These are phyloP conservation scores for Sphagnum magellanicum DNA, from an alignment of 228 moss, liverwort and hornwort species.

Conservation along the genomic window DNA sequence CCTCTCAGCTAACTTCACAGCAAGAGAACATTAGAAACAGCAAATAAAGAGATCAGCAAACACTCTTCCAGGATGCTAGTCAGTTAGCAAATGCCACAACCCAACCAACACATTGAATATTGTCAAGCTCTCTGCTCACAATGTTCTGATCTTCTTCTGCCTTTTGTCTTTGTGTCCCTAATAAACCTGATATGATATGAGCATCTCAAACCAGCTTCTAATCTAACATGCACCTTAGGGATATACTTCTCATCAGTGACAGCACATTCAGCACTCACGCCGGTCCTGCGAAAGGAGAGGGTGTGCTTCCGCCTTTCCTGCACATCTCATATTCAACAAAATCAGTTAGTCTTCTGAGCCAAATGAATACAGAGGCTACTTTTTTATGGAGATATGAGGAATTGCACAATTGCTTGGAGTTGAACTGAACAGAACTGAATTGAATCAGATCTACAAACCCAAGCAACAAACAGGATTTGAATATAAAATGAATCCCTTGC, in stretches of 20 bases:
- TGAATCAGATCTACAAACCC: background rate
- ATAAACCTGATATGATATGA: too few relatives aligned
- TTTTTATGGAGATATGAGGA: background rate
- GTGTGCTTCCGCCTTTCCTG: constrained; percentile 34
- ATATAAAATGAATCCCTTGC: background rate
- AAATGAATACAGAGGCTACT: background rate
- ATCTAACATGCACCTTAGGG: constrained; percentile 28
- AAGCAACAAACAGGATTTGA: background rate
- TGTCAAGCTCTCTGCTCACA: too few relatives aligned
- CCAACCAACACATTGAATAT: too few relatives aligned
- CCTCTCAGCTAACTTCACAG: background rate
- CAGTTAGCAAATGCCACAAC: background rate
- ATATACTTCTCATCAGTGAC: constrained; percentile 28
- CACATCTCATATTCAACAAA: background rate
- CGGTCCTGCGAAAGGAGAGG: constrained; percentile 64
- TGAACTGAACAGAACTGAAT: background rate
- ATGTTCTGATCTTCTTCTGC: too few relatives aligned
- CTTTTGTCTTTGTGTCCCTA: too few relatives aligned
- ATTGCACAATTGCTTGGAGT: background rate
- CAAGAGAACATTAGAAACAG: background rate
- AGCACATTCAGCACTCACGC: constrained; percentile 69
- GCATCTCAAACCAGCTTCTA: too few relatives aligned
- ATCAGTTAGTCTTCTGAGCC: background rate
- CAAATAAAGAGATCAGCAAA: background rate
- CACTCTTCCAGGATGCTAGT: background rate